Evolutionary conservation across 192 early-diverging fungal genomes (phyloP).

Genomic region (Linnemannia exigua): DNA sequence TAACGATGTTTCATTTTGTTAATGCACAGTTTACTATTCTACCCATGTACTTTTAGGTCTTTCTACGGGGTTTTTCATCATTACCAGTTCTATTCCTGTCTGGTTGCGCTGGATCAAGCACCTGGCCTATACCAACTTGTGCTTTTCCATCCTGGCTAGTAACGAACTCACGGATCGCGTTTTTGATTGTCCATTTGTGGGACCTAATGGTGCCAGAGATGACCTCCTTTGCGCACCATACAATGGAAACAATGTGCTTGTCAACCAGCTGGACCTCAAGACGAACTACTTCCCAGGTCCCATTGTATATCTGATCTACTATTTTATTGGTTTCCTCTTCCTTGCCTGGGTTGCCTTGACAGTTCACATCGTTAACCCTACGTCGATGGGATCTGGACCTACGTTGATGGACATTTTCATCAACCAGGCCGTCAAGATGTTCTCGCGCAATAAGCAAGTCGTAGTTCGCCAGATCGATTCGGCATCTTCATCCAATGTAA

Average conservation of each 20-base stretch:
- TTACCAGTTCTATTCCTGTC: conserved; percentile 43
- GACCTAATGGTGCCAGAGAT: conserved; percentile 28
- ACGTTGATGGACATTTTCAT: conserved; percentile 48
- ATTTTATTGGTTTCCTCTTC: conserved; percentile 41
- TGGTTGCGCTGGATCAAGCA: conserved; percentile 55
- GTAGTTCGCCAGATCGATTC: neutral
- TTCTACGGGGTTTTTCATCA: conserved; percentile 50
- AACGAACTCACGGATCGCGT: conserved; percentile 44
- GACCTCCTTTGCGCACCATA: conserved; percentile 25
- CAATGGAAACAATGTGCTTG: conserved; percentile 37
- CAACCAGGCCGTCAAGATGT: conserved; percentile 19
- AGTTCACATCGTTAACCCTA: conserved; percentile 46
- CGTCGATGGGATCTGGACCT: conserved; percentile 43
- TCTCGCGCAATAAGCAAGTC: conserved; percentile 15
- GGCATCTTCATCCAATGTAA: neutral
- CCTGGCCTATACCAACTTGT: conserved; percentile 35
- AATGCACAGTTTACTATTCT: neutral
- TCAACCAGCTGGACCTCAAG: conserved; percentile 25
- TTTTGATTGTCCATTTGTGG: conserved; percentile 28
- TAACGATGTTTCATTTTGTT: neutral
- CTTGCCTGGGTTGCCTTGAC: conserved; percentile 40
- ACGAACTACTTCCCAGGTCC: conserved; percentile 30
- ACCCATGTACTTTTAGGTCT: conserved; percentile 16
- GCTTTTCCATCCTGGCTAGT: conserved; percentile 47
- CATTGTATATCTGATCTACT: conserved; percentile 23